A percentile compares a stretch with the other conserved stretches of the same genome.
Evolutionary conservation across 306 rosid species (phyloP).

Genomic region (Quercus dentata): DNA sequence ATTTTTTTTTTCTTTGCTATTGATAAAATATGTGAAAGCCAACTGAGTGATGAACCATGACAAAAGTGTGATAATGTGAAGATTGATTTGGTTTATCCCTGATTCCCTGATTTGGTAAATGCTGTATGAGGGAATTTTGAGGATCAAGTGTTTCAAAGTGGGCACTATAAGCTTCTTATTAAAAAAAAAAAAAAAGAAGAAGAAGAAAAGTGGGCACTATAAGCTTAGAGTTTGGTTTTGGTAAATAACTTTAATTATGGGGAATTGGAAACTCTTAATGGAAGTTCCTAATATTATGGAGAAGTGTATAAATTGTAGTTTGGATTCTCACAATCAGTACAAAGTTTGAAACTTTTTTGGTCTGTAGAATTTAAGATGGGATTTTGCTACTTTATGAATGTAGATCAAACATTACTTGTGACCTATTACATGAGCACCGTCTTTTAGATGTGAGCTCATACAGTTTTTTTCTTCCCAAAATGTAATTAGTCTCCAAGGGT

Average conservation of each 20-base stretch:
- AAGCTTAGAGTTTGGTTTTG: neutral
- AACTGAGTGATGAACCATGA: no score
- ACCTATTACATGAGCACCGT: conserved; percentile 2
- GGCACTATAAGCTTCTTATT: neutral
- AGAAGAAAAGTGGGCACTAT: neutral
- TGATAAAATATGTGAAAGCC: no score
- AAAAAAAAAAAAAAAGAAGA: no score
- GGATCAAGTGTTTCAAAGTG: neutral
- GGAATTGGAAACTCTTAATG: neutral
- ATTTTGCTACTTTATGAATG: neutral
- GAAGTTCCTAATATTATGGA: neutral
- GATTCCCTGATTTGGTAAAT: neutral
- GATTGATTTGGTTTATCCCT: neutral
- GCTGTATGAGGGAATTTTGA: neutral
- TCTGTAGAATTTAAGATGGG: neutral
- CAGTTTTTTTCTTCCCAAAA: neutral
- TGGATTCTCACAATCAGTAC: no score
- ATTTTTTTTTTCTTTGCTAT: no score
- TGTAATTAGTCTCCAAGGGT: neutral
- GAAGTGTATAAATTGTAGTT: no score
- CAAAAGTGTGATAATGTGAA: neutral
- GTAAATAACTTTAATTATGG: neutral
- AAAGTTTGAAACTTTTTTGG: neutral
- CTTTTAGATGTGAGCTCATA: neutral
- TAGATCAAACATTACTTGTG: neutral